Conservation (phyloP, 108 stramenopile species). For the Skeletonema costatum region DNA sequence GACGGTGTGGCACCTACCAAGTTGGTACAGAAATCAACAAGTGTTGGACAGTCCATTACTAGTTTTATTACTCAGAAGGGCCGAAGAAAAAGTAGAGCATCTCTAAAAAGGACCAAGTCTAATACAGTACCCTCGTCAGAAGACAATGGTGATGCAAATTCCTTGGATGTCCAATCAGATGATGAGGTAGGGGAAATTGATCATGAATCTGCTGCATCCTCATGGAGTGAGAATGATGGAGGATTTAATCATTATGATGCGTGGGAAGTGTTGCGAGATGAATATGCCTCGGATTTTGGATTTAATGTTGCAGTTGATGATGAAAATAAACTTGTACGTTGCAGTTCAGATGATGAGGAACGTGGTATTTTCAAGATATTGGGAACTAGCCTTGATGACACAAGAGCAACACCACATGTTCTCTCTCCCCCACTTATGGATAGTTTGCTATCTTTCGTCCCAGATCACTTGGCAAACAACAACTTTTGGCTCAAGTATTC, state of each 20-base stretch:
- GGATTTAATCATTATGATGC: slow-evolving; percentile 58
- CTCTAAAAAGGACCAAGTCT: not conserved
- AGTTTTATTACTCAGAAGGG: not conserved
- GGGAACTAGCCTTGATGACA: slow-evolving; percentile 71
- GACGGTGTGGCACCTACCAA: slow-evolving; percentile 22
- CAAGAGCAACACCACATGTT: slow-evolving; percentile 66
- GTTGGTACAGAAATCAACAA: slow-evolving; percentile 6
- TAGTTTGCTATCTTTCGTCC: slow-evolving; percentile 70
- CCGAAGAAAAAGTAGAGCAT: not conserved
- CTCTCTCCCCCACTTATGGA: slow-evolving; percentile 84
- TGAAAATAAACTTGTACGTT: slow-evolving; percentile 14
- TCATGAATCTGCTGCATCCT: slow-evolving; percentile 37
- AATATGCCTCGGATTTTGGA: slow-evolving; percentile 76
- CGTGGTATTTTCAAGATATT: slow-evolving; percentile 61
- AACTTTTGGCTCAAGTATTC: slow-evolving; percentile 81
- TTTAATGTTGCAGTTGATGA: slow-evolving; percentile 59
- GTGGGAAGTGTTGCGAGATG: slow-evolving; percentile 77
- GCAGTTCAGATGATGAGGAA: slow-evolving; percentile 11
- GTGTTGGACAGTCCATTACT: not conserved
- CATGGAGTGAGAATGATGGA: slow-evolving; percentile 34
- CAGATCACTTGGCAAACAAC: slow-evolving; percentile 46
- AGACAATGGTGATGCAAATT: slow-evolving; percentile 3
- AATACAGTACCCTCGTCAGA: not conserved
- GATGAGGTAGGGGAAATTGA: slow-evolving; percentile 24
- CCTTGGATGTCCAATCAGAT: slow-evolving; percentile 18